phyloP scores from a whole-genome alignment of 176 grass and related monocot species.

The Otatea glauca region DNA sequence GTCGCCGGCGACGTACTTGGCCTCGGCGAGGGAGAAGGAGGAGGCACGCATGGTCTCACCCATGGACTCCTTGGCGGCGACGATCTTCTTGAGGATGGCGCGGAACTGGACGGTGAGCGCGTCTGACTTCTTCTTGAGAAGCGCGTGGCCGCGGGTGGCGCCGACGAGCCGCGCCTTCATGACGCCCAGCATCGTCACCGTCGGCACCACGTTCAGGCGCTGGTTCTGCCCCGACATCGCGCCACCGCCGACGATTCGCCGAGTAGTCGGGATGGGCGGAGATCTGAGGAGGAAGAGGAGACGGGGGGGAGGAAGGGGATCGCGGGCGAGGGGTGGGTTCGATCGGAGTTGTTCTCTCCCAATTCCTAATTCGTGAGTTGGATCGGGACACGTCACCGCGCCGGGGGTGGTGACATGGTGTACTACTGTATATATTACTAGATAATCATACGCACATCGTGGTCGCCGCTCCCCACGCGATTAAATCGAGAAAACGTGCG shows the following conservation, averaged over 20 bases:
- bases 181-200: conserved; percentile 81
- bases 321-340: background rate
- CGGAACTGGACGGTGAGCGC: conserved; percentile 88
- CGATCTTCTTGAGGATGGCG: conserved; percentile 87
- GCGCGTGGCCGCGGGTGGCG: conserved; percentile 81
- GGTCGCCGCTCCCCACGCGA: too few relatives aligned
- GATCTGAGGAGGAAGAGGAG: background rate
- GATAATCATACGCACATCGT: too few relatives aligned
- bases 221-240: conserved; percentile 77
- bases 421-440: too few relatives aligned
- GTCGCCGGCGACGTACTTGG: conserved; percentile 88
- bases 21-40: conserved; percentile 91
- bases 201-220: conserved; percentile 78
- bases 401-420: background rate
- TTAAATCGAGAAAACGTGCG: too few relatives aligned
- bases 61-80: conserved; percentile 91
- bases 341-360: too few relatives aligned
- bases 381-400: conserved; percentile 21
- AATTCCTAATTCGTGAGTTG: background rate
- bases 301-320: conserved; percentile 12
- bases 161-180: conserved; percentile 88
- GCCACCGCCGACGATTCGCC: conserved; percentile 8
- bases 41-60: conserved; percentile 76
- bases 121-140: conserved; percentile 96
- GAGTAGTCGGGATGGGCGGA: background rate